Percentiles rank a stretch among this genome's conserved stretches.
Evolutionary conservation across 345 rosid species (phyloP).

Genomic region (Brassica nigra): DNA sequence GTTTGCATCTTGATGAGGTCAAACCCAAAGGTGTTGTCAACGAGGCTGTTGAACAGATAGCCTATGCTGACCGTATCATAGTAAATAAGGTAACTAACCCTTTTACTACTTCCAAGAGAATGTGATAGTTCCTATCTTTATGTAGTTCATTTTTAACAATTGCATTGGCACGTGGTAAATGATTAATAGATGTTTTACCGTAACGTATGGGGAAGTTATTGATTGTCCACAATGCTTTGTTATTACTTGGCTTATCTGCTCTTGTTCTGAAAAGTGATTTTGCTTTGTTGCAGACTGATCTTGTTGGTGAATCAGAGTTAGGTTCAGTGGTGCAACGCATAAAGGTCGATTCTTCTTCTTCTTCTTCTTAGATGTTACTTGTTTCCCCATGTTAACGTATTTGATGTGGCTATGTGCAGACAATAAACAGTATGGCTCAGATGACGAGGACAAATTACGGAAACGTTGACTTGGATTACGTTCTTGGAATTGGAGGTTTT

Average conservation of each 20-base stretch:
- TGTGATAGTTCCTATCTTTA: neutral
- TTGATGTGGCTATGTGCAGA: slow-evolving; percentile 47
- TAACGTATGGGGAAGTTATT: neutral
- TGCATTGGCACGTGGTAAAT: neutral
- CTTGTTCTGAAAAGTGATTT: slow-evolving; percentile 11
- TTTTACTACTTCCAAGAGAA: neutral
- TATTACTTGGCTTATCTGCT: slow-evolving; percentile 1
- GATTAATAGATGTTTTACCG: slow-evolving; percentile 3
- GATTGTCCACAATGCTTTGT: neutral
- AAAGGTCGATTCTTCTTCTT: slow-evolving; percentile 47
- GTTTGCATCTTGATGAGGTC: slow-evolving; percentile 78
- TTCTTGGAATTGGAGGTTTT: slow-evolving; percentile 98
- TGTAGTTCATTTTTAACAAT: neutral
- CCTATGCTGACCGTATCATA: slow-evolving; percentile 89
- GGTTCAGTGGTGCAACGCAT: slow-evolving; percentile 69
- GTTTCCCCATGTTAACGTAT: slow-evolving; percentile 25
- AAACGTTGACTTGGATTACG: slow-evolving; percentile 91
- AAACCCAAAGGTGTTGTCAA: slow-evolving; percentile 92
- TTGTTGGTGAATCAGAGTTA: slow-evolving; percentile 71
- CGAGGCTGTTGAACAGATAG: slow-evolving; percentile 98
- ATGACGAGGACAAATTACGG: slow-evolving; percentile 77
- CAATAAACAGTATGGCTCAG: slow-evolving; percentile 76
- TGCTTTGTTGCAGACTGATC: slow-evolving; percentile 67
- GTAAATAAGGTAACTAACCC: slow-evolving; percentile 69
- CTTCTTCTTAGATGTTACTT: neutral